Evolutionary conservation across 163 green algal species (phyloP).

Genomic region (Chloromonas sp.): DNA sequence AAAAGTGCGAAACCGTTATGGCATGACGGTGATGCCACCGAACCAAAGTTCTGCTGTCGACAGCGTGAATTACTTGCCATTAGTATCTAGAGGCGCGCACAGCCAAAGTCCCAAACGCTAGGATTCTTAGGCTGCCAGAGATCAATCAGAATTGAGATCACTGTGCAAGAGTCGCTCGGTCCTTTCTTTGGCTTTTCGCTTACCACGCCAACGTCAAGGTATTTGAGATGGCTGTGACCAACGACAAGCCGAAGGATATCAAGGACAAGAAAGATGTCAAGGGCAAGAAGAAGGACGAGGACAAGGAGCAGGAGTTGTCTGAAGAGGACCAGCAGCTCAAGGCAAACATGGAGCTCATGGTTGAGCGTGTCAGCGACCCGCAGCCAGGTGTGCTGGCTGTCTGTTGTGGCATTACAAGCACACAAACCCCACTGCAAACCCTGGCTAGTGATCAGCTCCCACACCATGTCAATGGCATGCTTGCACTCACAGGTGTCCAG

Average conservation of each 20-base stretch:
- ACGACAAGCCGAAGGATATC: neutral
- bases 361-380: conserved; percentile 62
- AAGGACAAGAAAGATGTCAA: conserved; percentile 9
- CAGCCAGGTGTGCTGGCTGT: conserved; percentile 32
- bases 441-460: no score
- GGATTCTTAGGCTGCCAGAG: no score
- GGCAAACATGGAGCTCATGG: conserved; percentile 86
- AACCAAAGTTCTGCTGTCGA: no score
- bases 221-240: neutral
- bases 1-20: no score
- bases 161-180: neutral
- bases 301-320: conserved; percentile 68
- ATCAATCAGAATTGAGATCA: neutral
- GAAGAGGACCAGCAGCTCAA: conserved; percentile 93
- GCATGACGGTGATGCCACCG: no score
- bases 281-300: conserved; percentile 26
- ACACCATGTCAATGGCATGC: no score
- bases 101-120: no score
- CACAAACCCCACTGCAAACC: no score
- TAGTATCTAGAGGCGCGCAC: no score
- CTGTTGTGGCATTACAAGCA: neutral
- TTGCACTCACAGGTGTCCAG: conserved; percentile 42
- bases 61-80: no score
- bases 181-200: no score
- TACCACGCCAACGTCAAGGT: neutral